Conservation (phyloP, 2,329 filamentous ascomycete species). For the Fusarium zealandicum region DNA sequence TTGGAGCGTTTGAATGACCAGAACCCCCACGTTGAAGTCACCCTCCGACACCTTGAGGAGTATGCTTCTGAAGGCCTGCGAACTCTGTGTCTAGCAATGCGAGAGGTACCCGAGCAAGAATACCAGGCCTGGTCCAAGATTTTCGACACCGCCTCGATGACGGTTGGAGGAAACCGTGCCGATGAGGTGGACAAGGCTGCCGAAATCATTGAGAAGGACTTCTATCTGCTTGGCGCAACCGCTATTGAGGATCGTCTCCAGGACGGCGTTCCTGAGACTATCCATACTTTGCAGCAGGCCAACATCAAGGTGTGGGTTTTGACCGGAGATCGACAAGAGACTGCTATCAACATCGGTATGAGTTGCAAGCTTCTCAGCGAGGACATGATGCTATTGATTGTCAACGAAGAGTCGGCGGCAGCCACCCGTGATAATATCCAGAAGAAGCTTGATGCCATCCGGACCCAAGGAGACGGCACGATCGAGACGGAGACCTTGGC, state of each 20-base stretch:
- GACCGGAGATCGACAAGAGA: constrained; percentile 97
- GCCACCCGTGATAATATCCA: constrained; percentile 87
- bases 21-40: constrained; percentile 88
- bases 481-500: constrained; percentile 87
- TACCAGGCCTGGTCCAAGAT: constrained; percentile 87
- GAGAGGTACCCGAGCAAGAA: constrained; percentile 88
- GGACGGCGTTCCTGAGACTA: constrained; percentile 97
- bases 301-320: constrained; percentile 99
- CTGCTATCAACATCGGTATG: constrained; percentile 99
- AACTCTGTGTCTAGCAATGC: constrained; percentile 93
- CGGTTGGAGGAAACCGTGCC: constrained; percentile 87
- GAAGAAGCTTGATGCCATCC: constrained; percentile 92
- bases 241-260: constrained; percentile 97
- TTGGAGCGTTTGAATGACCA: constrained; percentile 85
- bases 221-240: constrained; percentile 90
- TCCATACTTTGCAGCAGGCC: constrained; percentile 93
- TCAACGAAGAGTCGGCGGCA: constrained; percentile 85
- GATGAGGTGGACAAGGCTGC: constrained; percentile 97
- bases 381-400: constrained; percentile 96
- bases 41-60: constrained; percentile 94
- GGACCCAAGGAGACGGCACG: constrained; percentile 77
- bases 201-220: constrained; percentile 91
- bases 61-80: constrained; percentile 96
- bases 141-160: constrained; percentile 87
- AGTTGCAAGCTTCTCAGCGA: constrained; percentile 98